Evolutionary conservation across 768 basidiomycete species (phyloP), one percentile per base, ranked within the genome.

Genomic region (Tephrocybe sp.): DNA sequence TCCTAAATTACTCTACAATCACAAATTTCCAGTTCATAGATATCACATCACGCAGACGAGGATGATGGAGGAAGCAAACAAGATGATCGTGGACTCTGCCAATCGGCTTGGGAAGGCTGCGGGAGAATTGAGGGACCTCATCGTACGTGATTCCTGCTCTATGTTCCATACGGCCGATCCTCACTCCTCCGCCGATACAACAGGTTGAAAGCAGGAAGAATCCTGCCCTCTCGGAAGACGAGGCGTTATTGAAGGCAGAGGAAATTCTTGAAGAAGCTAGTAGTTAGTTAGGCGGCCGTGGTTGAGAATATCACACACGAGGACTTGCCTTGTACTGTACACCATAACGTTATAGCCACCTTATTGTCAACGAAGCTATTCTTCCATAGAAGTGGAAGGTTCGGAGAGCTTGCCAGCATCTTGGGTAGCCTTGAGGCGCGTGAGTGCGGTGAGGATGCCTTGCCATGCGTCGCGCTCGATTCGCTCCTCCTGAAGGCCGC

Each of bases 391-490:
- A 49, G 54, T 51, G 24, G 49, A 49, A 54, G 40, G 30, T 35
- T 53, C 36, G 12, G 52, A 37, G 30, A 41, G 16, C 25, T 64
- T 57, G 49, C 62, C 62, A 42, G 58, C 52, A 18, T 64, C 68
- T 47, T 63, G 64, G 43, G 60, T 73, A 27, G 73, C 76, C 65
- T 83, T 86, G 60, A 90, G 72, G 44, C 82, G 77, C 46, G 68
- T 73, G 32, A 92, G 77, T 53, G 87, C 85, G 54, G 80, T 74
- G 13, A 89, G 72, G 48, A 91, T 83, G 16, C 83, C 83, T 46
- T 78, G 76, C 89, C 89, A 92, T 50, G 89, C 87, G 63, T 88
- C 84, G 4, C 84, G 73, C 54, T 88, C 87, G 8, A 86, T 71
- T 41, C 88, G 75, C 62, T 86, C 86, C 68, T 91, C 89, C 60